A percentile compares a stretch with the other conserved stretches of the same genome.
These are phyloP conservation scores for Xerocomus minutiporus DNA, from an alignment of 1,284 basidiomycete species.

Conservation along the genomic window DNA sequence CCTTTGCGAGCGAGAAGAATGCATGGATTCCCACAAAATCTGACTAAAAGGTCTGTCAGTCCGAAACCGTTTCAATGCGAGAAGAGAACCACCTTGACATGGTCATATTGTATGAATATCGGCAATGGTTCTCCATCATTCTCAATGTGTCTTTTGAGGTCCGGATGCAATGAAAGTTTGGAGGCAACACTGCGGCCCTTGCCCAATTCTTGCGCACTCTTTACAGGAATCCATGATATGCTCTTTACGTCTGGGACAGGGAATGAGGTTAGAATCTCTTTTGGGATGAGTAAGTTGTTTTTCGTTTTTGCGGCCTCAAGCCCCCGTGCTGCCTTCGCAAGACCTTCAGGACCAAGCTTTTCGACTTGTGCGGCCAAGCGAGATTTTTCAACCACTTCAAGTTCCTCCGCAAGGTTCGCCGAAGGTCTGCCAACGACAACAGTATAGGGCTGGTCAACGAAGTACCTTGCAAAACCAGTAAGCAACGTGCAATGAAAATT, in stretches of 20 bases:
- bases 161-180: conserved; percentile 26
- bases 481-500: conserved; percentile 2
- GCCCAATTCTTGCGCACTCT: conserved; percentile 68
- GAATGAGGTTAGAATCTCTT: conserved; percentile 77
- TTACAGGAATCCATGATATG: conserved; percentile 93
- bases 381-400: conserved; percentile 80
- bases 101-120: conserved; percentile 91
- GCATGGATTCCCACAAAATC: conserved; percentile 87
- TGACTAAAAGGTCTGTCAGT: conserved; percentile 51
- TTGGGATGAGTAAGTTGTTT: conserved; percentile 82
- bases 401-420: conserved; percentile 72
- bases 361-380: conserved; percentile 71
- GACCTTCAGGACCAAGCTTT: conserved; percentile 75
- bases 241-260: conserved; percentile 83
- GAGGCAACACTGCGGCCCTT: conserved; percentile 37
- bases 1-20: conserved; percentile 68
- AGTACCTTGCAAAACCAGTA: conserved; percentile 54
- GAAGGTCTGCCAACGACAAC: conserved; percentile 88
- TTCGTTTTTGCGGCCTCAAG: conserved; percentile 84
- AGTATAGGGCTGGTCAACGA: conserved; percentile 65
- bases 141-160: conserved; percentile 65
- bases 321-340: conserved; percentile 65
- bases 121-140: conserved; percentile 68
- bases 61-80: conserved; percentile 2
- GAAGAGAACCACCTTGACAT: conserved; percentile 61